Conservation (phyloP, 176 grass and related monocot genomes). For the Triticum monococcum region DNA sequence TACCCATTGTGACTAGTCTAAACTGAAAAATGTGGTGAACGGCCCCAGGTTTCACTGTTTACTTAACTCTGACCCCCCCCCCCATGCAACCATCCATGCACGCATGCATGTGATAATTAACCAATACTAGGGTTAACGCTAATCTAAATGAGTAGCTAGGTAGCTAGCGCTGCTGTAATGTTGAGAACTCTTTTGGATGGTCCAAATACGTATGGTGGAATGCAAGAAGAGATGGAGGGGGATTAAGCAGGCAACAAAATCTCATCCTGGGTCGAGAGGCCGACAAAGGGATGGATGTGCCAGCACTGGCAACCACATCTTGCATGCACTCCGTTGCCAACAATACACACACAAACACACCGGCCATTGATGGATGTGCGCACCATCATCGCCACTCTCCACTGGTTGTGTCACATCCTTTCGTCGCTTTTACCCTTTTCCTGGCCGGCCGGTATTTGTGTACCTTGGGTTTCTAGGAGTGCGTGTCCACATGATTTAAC, state of each 20-base stretch:
- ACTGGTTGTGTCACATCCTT: neutral
- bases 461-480: neutral
- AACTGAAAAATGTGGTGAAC: too few relatives aligned
- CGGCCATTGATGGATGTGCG: neutral
- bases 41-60: too few relatives aligned
- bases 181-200: neutral
- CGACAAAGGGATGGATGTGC: slow-evolving; percentile 37
- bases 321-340: neutral
- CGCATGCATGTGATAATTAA: too few relatives aligned
- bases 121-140: too few relatives aligned
- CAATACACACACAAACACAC: too few relatives aligned
- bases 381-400: neutral
- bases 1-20: too few relatives aligned
- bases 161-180: too few relatives aligned
- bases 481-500: too few relatives aligned
- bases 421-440: neutral
- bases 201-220: neutral
- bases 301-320: slow-evolving; percentile 23
- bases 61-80: too few relatives aligned
- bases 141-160: too few relatives aligned
- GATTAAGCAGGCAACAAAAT: slow-evolving; percentile 17
- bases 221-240: neutral
- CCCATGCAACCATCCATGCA: too few relatives aligned
- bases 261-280: slow-evolving; percentile 24
- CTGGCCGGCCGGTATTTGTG: neutral